Base-by-base conservation (phyloP, 2,329 filamentous ascomycete genomes). In the Exophiala sp. region DNA sequence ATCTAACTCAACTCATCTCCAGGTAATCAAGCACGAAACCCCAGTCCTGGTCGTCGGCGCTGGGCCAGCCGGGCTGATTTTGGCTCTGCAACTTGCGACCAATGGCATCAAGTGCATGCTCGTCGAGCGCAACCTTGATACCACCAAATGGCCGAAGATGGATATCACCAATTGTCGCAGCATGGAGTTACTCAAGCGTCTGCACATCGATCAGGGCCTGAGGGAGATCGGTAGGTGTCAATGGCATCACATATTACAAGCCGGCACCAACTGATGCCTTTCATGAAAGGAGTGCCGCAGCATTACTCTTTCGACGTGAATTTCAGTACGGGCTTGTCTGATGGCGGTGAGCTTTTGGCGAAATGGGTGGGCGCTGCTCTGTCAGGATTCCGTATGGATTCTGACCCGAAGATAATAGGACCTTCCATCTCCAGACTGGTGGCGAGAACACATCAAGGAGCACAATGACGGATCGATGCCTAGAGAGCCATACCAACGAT, bases 141-240 rank as follows among this genome's bases (percentile, higher is more conserved):
- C 65, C 18, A 70, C 65, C 1, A 58, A 63, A 59, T 72, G 68
- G 68, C 70, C 71, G 1, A 73, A 72, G 54, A 71, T 72, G 69
- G 70, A 72, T 47, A 44, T 67, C 12, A 71, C 68, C 0, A 72
- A 72, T 47, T 60, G 55, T 24, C 62, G 69, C 3, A 64, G 59
- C 18, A 71, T 73, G 70, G 70, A 72, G 50, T 47, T 72, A 1
- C 59, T 71, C 11, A 43, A 38, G 33, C 35, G 51, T 8, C 29
- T 58, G 34, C 33, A 40, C n/a, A 32, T 58, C 12, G 55, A 54
- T 12, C 34, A 39, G 5, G 51, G 51, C 7, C 12, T 58, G 3
- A 16, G 55, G 20, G 50, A 48, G 35, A 42, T 58, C n/a, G 55
- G 55, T 57, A 34, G 12, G 55, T 55, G 11, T 11, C 41, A 5